Percentiles rank a stretch among this genome's conserved stretches.
phyloP scores from a whole-genome alignment of 106 monocot genomes.

The Narthecium ossifragum region DNA sequence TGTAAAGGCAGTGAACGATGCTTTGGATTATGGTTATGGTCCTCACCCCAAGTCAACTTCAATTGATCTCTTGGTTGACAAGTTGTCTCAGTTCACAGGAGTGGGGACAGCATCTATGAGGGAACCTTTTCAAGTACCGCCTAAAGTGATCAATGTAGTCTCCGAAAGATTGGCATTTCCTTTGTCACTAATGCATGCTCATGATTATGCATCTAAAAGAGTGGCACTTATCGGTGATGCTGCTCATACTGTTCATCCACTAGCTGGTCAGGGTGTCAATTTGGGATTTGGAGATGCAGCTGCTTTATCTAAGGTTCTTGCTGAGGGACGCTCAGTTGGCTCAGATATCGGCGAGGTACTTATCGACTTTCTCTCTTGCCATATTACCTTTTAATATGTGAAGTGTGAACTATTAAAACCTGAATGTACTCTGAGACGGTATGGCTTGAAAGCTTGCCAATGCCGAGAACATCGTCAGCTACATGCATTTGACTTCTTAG shows the following conservation, averaged over 20 bases:
- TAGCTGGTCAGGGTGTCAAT: slow-evolving; percentile 99
- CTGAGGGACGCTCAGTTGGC: slow-evolving; percentile 69
- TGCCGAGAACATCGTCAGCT: too few species aligned
- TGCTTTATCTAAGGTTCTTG: slow-evolving; percentile 58
- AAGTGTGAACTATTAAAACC: too few species aligned
- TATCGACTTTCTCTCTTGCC: not conserved
- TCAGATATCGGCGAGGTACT: slow-evolving; percentile 73
- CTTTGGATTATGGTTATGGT: slow-evolving; percentile 83
- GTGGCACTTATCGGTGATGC: slow-evolving; percentile 93
- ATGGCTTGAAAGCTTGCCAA: too few species aligned
- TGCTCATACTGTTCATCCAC: slow-evolving; percentile 92
- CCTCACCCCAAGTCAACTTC: slow-evolving; percentile 50
- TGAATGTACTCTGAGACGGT: too few species aligned
- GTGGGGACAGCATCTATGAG: slow-evolving; percentile 27
- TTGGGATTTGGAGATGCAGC: slow-evolving; percentile 93
- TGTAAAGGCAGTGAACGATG: slow-evolving; percentile 70
- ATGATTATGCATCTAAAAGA: slow-evolving; percentile 55
- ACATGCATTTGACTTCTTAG: too few species aligned
- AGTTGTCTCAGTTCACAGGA: slow-evolving; percentile 26
- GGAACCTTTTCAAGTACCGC: slow-evolving; percentile 74
- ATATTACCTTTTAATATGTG: too few species aligned
- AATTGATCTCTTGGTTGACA: slow-evolving; percentile 41
- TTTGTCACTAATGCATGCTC: slow-evolving; percentile 71
- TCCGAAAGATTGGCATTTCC: slow-evolving; percentile 92
- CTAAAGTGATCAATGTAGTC: slow-evolving; percentile 52